Evolutionary conservation across 306 rosid species (phyloP).

Genomic region (Boehmeria nivea): DNA sequence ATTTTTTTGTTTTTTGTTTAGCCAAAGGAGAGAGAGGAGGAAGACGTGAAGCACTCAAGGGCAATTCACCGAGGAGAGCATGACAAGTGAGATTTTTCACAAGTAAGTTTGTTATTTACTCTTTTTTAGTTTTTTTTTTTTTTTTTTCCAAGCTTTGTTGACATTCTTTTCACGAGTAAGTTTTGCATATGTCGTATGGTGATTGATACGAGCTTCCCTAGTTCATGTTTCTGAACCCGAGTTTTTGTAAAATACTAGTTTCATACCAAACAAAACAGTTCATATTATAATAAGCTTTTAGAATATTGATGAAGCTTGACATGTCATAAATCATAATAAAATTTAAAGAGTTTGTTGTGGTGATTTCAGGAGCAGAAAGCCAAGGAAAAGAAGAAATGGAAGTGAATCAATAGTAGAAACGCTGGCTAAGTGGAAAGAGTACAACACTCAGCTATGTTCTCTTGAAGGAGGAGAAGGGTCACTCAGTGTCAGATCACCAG

Average conservation of each 20-base stretch:
- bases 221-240: too few relatives aligned
- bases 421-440: constrained; percentile 60
- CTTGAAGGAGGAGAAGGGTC: constrained; percentile 28
- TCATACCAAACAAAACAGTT: too few relatives aligned
- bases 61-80: too few relatives aligned
- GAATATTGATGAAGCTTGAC: background rate
- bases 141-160: background rate
- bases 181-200: too few relatives aligned
- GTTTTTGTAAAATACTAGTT: too few relatives aligned
- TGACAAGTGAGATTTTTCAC: background rate
- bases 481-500: constrained; percentile 34
- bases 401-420: constrained; percentile 44
- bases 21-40: too few relatives aligned
- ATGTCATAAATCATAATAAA: too few relatives aligned
- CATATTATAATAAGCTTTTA: too few relatives aligned
- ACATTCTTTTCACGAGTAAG: background rate
- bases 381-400: constrained; percentile 45
- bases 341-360: background rate
- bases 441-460: constrained; percentile 27
- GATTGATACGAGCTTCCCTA: too few relatives aligned
- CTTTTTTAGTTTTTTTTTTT: background rate
- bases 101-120: background rate
- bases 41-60: too few relatives aligned
- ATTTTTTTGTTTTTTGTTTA: too few relatives aligned
- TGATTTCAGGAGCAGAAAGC: constrained; percentile 40